Conservation (phyloP, 306 rosid genomes). For the Oemleria cerasiformis region DNA sequence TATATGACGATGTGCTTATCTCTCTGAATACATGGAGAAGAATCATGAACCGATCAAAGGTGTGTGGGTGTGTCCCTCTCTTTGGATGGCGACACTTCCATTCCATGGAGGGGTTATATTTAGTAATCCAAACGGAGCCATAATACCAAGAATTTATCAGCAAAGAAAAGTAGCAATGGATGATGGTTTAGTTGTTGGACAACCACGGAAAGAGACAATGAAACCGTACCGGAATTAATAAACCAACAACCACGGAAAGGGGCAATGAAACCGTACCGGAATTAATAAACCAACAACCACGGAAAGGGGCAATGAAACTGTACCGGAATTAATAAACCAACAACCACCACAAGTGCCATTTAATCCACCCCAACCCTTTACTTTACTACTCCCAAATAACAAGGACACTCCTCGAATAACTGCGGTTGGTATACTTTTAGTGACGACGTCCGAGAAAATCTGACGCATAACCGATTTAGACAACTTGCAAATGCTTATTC, state of each 20-base stretch:
- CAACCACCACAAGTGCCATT: background rate
- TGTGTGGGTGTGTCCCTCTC: background rate
- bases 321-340: slow-evolving; percentile 6
- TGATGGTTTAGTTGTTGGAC: background rate
- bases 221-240: background rate
- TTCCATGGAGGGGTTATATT: background rate
- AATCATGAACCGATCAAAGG: background rate
- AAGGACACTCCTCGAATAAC: background rate
- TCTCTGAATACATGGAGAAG: too few relatives aligned
- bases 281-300: background rate
- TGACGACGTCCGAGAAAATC: too few relatives aligned
- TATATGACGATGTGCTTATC: too few relatives aligned
- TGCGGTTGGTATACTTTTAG: too few relatives aligned
- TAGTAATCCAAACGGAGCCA: background rate
- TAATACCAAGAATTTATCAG: background rate
- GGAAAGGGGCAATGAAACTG: background rate
- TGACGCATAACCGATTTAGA: too few relatives aligned
- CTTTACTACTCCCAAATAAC: background rate
- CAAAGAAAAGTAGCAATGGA: background rate
- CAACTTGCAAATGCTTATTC: background rate
- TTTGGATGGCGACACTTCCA: background rate
- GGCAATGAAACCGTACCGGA: background rate
- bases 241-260: background rate
- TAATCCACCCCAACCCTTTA: background rate
- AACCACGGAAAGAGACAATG: background rate